Conservation (phyloP, 2,329 filamentous ascomycete species). For the Aciculosporium take region DNA sequence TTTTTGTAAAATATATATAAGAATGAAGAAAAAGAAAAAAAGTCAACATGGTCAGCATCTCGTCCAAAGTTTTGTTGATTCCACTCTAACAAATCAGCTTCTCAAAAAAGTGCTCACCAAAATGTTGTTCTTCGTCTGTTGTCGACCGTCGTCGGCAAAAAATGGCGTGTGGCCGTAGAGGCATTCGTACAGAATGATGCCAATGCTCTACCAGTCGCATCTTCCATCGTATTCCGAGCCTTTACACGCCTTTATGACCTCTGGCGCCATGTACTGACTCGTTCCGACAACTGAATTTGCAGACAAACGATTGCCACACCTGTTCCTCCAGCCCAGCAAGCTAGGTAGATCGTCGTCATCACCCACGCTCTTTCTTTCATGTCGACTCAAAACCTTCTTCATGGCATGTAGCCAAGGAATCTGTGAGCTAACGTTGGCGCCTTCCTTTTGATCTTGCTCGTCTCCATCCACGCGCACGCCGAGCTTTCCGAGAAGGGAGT, state of each 20-base stretch:
- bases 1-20: constrained; percentile 19
- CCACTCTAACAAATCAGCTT: neutral
- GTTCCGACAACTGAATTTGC: constrained; percentile 85
- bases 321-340: constrained; percentile 57
- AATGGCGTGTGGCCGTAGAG: constrained; percentile 88
- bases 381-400: constrained; percentile 18
- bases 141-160: constrained; percentile 59
- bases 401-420: constrained; percentile 19
- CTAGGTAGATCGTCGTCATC: constrained; percentile 17
- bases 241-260: constrained; percentile 52
- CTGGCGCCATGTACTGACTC: constrained; percentile 96
- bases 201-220: constrained; percentile 96
- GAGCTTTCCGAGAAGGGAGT: constrained; percentile 62
- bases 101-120: constrained; percentile 35
- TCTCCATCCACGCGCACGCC: constrained; percentile 64
- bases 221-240: constrained; percentile 60
- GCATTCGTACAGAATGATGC: constrained; percentile 88
- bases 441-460: constrained; percentile 48
- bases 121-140: constrained; percentile 77
- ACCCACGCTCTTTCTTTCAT: constrained; percentile 17
- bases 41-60: neutral
- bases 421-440: constrained; percentile 21
- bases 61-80: neutral
- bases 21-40: too few species aligned
- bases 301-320: constrained; percentile 51